Evolutionary conservation across 2,329 filamentous ascomycete genomes (phyloP).

Genomic region (Microsporum ferrugineum): DNA sequence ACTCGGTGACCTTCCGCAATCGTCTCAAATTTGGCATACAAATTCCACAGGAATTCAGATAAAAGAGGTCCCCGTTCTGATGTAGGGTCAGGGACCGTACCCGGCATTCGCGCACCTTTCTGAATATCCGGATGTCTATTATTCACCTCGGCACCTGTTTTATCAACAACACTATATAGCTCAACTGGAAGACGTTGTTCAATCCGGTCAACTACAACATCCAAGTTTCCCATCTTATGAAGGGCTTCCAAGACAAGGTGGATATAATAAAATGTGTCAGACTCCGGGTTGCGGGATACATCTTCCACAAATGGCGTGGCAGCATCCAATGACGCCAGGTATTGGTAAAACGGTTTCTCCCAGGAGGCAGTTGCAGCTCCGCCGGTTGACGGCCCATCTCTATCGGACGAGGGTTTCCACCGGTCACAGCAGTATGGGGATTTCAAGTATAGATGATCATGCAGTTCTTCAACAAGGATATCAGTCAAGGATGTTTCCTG

Average conservation of each 20-base stretch:
- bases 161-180: slow-evolving; percentile 84
- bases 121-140: slow-evolving; percentile 62
- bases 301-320: slow-evolving; percentile 61
- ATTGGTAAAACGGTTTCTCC: slow-evolving; percentile 46
- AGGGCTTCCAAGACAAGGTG: slow-evolving; percentile 76
- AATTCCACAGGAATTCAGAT: slow-evolving; percentile 77
- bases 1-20: slow-evolving; percentile 93
- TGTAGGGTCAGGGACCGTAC: slow-evolving; percentile 58
- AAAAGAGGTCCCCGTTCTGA: slow-evolving; percentile 74
- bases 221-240: slow-evolving; percentile 77
- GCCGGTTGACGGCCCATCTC: slow-evolving; percentile 23
- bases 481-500: slow-evolving; percentile 88
- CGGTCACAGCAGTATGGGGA: slow-evolving; percentile 94
- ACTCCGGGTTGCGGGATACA: slow-evolving; percentile 82
- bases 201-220: slow-evolving; percentile 76
- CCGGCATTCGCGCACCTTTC: slow-evolving; percentile 39
- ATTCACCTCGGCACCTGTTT: slow-evolving; percentile 88
- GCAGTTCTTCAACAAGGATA: slow-evolving; percentile 91
- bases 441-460: slow-evolving; percentile 94
- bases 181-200: slow-evolving; percentile 91
- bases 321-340: slow-evolving; percentile 47
- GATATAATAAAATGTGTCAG: slow-evolving; percentile 90
- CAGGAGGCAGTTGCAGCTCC: slow-evolving; percentile 31
- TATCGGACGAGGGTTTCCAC: slow-evolving; percentile 62
- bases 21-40: slow-evolving; percentile 94